Conservation (phyloP, 192 early-diverging fungal species). For the Geranomyces michiganensis region DNA sequence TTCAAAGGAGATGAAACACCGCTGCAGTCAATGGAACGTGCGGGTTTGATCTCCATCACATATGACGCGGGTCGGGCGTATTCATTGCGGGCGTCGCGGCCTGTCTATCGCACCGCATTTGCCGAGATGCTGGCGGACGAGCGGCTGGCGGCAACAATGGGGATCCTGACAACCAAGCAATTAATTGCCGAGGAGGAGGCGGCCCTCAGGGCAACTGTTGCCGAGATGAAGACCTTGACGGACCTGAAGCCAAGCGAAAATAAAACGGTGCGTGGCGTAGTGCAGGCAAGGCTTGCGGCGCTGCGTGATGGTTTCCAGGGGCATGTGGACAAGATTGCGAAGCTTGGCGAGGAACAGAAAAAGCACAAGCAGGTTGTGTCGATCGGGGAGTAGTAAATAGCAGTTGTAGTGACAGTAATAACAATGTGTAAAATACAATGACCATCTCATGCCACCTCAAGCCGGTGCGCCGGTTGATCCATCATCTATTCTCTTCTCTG, state of each 20-base stretch:
- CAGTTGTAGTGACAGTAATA: no score
- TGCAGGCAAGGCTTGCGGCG: slow-evolving; percentile 34
- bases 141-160: slow-evolving; percentile 80
- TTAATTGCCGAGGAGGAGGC: slow-evolving; percentile 40
- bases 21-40: slow-evolving; percentile 84
- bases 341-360: slow-evolving; percentile 35
- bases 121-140: slow-evolving; percentile 68
- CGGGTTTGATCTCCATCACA: slow-evolving; percentile 80
- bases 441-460: no score
- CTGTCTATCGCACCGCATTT: slow-evolving; percentile 83
- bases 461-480: no score
- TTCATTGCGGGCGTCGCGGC: slow-evolving; percentile 78
- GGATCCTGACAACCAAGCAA: slow-evolving; percentile 48
- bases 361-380: slow-evolving; percentile 42
- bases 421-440: no score
- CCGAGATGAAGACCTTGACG: slow-evolving; percentile 40
- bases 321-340: slow-evolving; percentile 31
- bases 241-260: background rate
- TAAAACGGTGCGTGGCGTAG: slow-evolving; percentile 8
- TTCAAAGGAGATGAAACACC: slow-evolving; percentile 86
- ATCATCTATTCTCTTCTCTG: no score
- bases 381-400: slow-evolving; percentile 35
- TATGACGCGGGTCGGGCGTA: slow-evolving; percentile 80
- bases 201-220: slow-evolving; percentile 37
- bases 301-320: slow-evolving; percentile 34